Base-by-base conservation (phyloP, 202 grass and related monocot genomes). In the Zoysia matrella region DNA sequence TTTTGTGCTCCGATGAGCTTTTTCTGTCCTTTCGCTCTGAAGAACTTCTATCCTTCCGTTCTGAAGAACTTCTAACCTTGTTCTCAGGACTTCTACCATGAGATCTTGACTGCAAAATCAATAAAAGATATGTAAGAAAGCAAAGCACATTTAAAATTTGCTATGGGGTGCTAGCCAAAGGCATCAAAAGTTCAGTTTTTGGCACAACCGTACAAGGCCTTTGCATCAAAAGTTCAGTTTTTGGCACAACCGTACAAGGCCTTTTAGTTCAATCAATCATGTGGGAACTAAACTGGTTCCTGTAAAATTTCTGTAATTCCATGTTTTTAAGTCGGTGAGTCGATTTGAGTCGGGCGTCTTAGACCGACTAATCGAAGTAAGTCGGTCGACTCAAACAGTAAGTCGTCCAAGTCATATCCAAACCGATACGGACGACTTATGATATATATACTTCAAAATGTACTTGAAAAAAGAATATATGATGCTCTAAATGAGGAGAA, bases 21-120 rank as follows among this genome's bases (percentile, higher is more conserved):
- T 50, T 79, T 82, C 79, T 82, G 22, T 36, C 40, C 1, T 11
- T 75, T 4, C 53, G 53, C 0, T 60, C 56, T 22, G 56, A 60
- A 18, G 56, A n/a, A 60, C 67, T 85, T 87, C 78, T 87, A 18
- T 36, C 40, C 1, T 14, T 75, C 1, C 1, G 47, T 3, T 58
- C 51, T 3, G 12, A 45, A 51, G 81, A 47, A 48, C 22, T 30
- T 58, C 73, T 76, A 7, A 39, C 46, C 39, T 78, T 81, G 40
- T 8, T 6, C 68, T 76, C 79, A n/a, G 58, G 55, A 67, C 62
- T 80, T 69, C 54, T 80, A 65, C 69, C 42, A 70, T 13, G 58
- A 14, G 68, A 81, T 16, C 85, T 89, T 65, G 69, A 75, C 86
- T 91, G 79, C 55, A 84, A 63, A 78, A 67, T 46, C 56, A 84